Base-by-base conservation (phyloP, 441 rosid genomes). In the Corymbia citriodora region DNA sequence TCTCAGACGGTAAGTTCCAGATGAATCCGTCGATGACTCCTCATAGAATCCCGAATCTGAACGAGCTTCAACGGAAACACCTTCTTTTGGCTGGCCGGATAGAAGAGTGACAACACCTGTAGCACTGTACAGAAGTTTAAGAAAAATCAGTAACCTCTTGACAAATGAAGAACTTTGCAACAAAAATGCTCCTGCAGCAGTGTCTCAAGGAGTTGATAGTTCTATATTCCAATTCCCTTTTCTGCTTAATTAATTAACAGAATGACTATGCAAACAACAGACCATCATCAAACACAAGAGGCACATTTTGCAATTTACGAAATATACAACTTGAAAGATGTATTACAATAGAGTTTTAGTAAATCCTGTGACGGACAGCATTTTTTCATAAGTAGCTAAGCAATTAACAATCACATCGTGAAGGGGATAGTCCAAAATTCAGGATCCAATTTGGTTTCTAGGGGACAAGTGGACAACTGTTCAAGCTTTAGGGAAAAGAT, bases 31-130 rank as follows among this genome's bases (percentile, higher is more conserved):
- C 82, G 94, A 92, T 19, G 99, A 93, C 94, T 96, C 98, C 95
- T 98, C 99, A 89, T 97, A 98, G 95, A 95, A 97, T 88, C 98
- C 99, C 88, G 99, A 95, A 87, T 94, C 98, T 18, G 99, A 96
- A 81, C 99, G 97, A 86, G 99, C 99, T 94, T 97, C 99, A 90
- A 98, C 91, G 3, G 97, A 91, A 48, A 97, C 99, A 89, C 98
- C 98, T 92, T 95, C 98, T 94, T 96, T 97, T 90, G 99, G 99
- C 89, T 94, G 99, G 90, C 97, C 97, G 89, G 99, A 96, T 92
- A 97, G 88, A 74, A 97, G 93, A 55, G 97, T 93, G 40, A 97
- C 94, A 65, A 89, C 74, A 82, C 99, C 99, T 88, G 93, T 96
- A 48, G 97, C 99, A 96, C 99, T 98, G 97, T 87, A 87, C 88